These are phyloP conservation scores for Adiantum capillusveneris DNA, from an alignment of 75 land plant genomes.

Conservation along the genomic window DNA sequence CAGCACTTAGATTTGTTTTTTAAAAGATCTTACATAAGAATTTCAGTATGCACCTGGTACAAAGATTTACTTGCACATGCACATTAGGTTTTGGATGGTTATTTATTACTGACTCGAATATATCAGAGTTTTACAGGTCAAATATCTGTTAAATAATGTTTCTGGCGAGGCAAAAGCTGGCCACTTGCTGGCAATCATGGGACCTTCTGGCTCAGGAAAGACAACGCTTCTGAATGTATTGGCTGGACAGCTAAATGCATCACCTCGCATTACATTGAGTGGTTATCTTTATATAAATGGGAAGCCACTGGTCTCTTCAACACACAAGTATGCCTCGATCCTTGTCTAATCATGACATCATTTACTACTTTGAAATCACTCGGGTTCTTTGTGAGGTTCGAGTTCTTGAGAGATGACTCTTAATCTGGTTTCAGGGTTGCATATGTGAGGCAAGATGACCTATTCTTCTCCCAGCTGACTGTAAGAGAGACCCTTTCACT, in stretches of 20 bases:
- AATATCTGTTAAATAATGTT: slow-evolving; percentile 65
- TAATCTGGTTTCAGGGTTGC: slow-evolving; percentile 50
- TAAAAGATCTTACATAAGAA: too few relatives aligned
- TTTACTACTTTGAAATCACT: too few relatives aligned
- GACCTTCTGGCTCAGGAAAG: slow-evolving; percentile 98
- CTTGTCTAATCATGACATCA: too few relatives aligned
- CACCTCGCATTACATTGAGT: slow-evolving; percentile 55
- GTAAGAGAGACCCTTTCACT: slow-evolving; percentile 92
- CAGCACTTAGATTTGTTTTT: too few relatives aligned
- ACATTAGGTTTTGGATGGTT: too few relatives aligned
- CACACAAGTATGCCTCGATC: neutral
- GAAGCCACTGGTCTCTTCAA: slow-evolving; percentile 22
- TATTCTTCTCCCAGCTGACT: slow-evolving; percentile 96
- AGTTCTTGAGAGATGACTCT: too few relatives aligned
- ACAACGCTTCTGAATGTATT: slow-evolving; percentile 90
- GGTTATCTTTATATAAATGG: slow-evolving; percentile 78
- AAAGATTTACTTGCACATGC: too few relatives aligned
- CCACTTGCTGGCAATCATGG: slow-evolving; percentile 89
- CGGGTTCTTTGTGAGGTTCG: too few relatives aligned
- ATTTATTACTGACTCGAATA: too few relatives aligned
- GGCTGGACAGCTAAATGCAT: slow-evolving; percentile 81
- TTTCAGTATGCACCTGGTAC: too few relatives aligned
- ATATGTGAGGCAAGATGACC: slow-evolving; percentile 92
- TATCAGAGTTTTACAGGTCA: slow-evolving; percentile 29
- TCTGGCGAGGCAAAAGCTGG: slow-evolving; percentile 95